Evolutionary conservation across 73 alveolate species (phyloP).

Genomic region (Paramecium sexaurelia): DNA sequence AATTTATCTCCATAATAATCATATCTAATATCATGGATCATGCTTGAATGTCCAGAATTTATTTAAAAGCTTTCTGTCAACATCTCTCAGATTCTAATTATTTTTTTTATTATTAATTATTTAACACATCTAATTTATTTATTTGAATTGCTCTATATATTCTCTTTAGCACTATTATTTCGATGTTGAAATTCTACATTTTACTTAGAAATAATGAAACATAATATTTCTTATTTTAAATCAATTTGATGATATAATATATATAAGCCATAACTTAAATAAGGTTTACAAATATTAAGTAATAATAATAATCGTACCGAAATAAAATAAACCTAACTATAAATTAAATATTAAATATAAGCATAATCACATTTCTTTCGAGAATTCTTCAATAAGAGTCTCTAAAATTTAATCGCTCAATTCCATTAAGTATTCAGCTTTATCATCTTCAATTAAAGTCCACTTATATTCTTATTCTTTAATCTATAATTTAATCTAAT

Average conservation of each 20-base stretch:
- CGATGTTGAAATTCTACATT: too few relatives aligned
- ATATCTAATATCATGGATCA: slow-evolving; percentile 70
- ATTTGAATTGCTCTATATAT: background rate
- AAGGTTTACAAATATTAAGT: too few relatives aligned
- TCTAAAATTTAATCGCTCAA: slow-evolving; percentile 60
- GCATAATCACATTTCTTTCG: background rate
- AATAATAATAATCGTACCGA: too few relatives aligned
- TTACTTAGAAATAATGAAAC: too few relatives aligned
- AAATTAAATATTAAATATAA: background rate
- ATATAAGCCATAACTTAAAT: too few relatives aligned
- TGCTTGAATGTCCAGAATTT: slow-evolving; percentile 51
- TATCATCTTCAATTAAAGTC: slow-evolving; percentile 59
- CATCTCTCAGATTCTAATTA: background rate
- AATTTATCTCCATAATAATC: slow-evolving; percentile 79
- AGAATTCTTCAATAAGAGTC: slow-evolving; percentile 54
- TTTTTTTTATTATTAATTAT: background rate
- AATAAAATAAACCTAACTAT: background rate
- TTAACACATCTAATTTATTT: background rate
- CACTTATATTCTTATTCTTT: slow-evolving; percentile 62
- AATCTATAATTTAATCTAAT: background rate
- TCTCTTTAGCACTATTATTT: too few relatives aligned
- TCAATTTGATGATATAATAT: too few relatives aligned
- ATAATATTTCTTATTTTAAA: too few relatives aligned
- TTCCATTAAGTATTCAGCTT: slow-evolving; percentile 67
- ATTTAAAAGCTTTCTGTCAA: background rate